phyloP scores from a whole-genome alignment of 345 rosid genomes.

The Firmiana major region DNA sequence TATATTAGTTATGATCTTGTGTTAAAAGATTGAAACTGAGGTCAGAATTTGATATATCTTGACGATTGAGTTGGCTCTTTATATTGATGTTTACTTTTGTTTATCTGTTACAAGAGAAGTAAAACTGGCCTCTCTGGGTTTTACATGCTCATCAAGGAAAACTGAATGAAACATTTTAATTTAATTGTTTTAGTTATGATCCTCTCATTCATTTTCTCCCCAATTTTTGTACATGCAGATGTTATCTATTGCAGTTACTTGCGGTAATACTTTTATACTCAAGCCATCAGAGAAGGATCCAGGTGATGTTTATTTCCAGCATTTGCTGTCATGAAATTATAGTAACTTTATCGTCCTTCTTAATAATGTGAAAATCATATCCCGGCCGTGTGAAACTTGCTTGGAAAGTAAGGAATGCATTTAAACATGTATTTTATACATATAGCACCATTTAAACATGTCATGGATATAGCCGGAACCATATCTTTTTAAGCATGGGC shows the following conservation, averaged over 20 bases:
- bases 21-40: neutral
- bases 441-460: neutral
- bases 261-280: constrained; percentile 87
- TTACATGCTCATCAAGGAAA: neutral
- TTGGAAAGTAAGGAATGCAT: neutral
- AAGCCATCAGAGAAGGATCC: constrained; percentile 99
- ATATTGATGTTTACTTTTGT: neutral
- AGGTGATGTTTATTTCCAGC: constrained; percentile 35
- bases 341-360: neutral
- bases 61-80: neutral
- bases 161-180: neutral
- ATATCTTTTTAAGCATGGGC: neutral
- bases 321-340: neutral
- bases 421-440: neutral
- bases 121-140: neutral
- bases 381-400: neutral
- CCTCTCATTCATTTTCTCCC: neutral
- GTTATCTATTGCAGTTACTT: constrained; percentile 89
- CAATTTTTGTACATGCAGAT: constrained; percentile 50
- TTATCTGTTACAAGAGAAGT: neutral
- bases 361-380: neutral
- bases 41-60: neutral
- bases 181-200: neutral
- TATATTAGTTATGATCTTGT: neutral
- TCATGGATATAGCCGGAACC: neutral